Conservation (phyloP, 2,329 filamentous ascomycete species). For the Pezizomycotina sp. region DNA sequence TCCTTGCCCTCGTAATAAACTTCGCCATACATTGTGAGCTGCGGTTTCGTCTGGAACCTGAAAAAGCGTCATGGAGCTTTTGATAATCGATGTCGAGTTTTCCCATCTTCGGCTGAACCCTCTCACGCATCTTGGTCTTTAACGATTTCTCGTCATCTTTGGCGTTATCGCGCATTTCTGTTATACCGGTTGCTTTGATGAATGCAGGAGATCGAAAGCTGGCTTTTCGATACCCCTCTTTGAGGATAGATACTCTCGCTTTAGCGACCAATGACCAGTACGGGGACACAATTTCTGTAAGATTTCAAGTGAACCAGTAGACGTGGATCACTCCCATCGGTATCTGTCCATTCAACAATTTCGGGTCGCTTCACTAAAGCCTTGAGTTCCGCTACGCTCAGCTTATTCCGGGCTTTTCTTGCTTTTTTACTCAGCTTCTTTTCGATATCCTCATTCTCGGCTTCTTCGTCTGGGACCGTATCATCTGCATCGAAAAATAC, state of each 20-base stretch:
- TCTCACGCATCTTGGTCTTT: conserved; percentile 89
- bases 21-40: conserved; percentile 84
- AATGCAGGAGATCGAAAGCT: conserved; percentile 87
- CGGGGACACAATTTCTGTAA: conserved; percentile 85
- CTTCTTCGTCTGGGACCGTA: conserved; percentile 69
- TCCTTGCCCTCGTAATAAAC: conserved; percentile 99
- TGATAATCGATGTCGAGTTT: conserved; percentile 97
- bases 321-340: conserved; percentile 73
- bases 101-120: conserved; percentile 89
- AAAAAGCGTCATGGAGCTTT: conserved; percentile 96
- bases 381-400: conserved; percentile 91
- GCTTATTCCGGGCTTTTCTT: conserved; percentile 74
- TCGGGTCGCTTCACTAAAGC: conserved; percentile 75
- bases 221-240: conserved; percentile 95
- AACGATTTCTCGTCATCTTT: conserved; percentile 84
- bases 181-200: conserved; percentile 91
- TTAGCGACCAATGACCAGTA: conserved; percentile 91
- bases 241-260: conserved; percentile 90
- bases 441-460: conserved; percentile 41
- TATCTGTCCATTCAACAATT: conserved; percentile 94
- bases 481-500: conserved; percentile 63
- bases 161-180: conserved; percentile 95
- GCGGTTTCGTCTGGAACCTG: conserved; percentile 88
- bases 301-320: conserved; percentile 89
- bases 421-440: conserved; percentile 85